Evolutionary conservation across 2,329 filamentous ascomycete genomes (phyloP).

Genomic region (Waltergamsia citrina): DNA sequence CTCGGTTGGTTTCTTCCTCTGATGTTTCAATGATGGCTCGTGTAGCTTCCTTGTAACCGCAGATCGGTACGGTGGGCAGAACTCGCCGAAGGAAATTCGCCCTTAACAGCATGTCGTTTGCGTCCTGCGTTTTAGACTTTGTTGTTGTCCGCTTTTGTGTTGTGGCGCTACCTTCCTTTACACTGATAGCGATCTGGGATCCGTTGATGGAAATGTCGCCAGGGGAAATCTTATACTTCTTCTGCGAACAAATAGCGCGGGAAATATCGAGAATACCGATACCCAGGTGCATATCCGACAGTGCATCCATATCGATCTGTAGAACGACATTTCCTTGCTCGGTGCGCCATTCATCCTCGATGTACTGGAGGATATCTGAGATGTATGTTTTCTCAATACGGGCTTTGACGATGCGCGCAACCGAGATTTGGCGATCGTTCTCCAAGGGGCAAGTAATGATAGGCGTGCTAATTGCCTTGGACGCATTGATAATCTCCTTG

Average conservation of each 20-base stretch:
- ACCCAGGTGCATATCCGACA: constrained; percentile 74
- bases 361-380: constrained; percentile 67
- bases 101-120: constrained; percentile 53
- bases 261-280: constrained; percentile 66
- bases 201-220: constrained; percentile 53
- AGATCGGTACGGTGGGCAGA: constrained; percentile 76
- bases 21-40: constrained; percentile 85
- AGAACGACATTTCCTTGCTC: constrained; percentile 69
- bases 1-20: constrained; percentile 57
- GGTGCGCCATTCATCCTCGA: constrained; percentile 84
- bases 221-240: constrained; percentile 68
- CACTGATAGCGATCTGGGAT: constrained; percentile 62
- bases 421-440: constrained; percentile 64
- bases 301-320: constrained; percentile 69
- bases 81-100: constrained; percentile 79
- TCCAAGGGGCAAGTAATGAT: constrained; percentile 82
- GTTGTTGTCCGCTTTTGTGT: constrained; percentile 9
- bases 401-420: constrained; percentile 84
- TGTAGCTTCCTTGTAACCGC: constrained; percentile 76
- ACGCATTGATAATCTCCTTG: constrained; percentile 99
- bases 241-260: constrained; percentile 66
- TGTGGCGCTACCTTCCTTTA: constrained; percentile 47
- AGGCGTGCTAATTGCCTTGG: constrained; percentile 85
- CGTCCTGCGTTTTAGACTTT: constrained; percentile 33
- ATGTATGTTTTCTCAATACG: constrained; percentile 93